Evolutionary conservation across 306 rosid species (phyloP), one percentile per base, ranked within the genome.

Genomic region (Parietaria judaica): DNA sequence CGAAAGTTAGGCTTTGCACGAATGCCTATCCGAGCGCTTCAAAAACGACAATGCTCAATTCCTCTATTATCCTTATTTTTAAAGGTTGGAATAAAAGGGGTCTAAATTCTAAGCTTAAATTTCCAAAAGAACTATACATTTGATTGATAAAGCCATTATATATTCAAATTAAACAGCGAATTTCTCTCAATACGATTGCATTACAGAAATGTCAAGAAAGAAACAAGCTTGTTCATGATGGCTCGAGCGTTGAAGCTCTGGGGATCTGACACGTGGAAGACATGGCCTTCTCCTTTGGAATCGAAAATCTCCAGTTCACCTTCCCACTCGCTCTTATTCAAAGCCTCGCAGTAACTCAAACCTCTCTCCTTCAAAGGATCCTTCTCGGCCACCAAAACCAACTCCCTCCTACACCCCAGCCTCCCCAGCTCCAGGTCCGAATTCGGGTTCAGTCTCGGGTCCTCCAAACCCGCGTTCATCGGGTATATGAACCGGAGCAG

Each of bases 331-430:
- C 56, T 72, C 53, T 44, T 53, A 16, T 31, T 60, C 56, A 59
- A 6, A 16, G 41, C 23, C 56, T 65, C 67, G n/a, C 34, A 12
- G n/a, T 60, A 72, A 66, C 47, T 7, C 52, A 47, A 59, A 13
- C 71, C 71, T 14, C 71, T 60, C 8, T 72, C 76, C 47, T 47
- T 72, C 61, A 65, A 66, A 13, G 3, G 1, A 56, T 74, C 79
- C 38, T 74, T 74, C 71, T 69, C 79, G 4, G 71, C 79, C 61
- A 75, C 75, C 23, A 66, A 75, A 17, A 75, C 60, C 52, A 69
- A 12, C 71, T 69, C 75, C 14, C 52, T 69, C 11, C 13, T 56
- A 47, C 79, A 69, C 3, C 60, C 79, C 11, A 75, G 5, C 15
- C 11, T 57, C 13, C 68, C 66, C 38, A 70, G 0, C 3, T 63